Conservation (phyloP, 164 flowering plant species). For the Piper longum region DNA sequence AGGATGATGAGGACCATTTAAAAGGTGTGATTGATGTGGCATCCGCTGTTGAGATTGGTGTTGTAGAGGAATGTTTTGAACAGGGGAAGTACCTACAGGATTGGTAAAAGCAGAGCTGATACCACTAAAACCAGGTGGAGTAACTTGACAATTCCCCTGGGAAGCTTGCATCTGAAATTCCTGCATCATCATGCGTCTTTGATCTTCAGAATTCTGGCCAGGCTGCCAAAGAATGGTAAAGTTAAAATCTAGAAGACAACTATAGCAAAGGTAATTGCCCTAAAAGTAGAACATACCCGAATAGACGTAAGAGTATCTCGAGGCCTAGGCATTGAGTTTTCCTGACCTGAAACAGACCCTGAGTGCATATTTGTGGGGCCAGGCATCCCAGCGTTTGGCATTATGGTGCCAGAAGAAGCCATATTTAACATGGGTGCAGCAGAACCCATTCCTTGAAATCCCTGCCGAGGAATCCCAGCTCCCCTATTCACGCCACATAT, state of each 20-base stretch:
- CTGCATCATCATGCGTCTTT: constrained; percentile 55
- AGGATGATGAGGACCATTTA: constrained; percentile 41
- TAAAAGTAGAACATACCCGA: constrained; percentile 38
- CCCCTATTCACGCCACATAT: constrained; percentile 50
- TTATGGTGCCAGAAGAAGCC: constrained; percentile 48
- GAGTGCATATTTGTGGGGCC: constrained; percentile 50
- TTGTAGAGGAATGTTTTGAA: constrained; percentile 49
- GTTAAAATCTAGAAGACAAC: too few relatives aligned
- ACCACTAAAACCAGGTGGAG: constrained; percentile 41
- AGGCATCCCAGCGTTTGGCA: constrained; percentile 48
- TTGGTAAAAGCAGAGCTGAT: constrained; percentile 43
- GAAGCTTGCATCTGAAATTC: constrained; percentile 66
- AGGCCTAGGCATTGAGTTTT: constrained; percentile 53
- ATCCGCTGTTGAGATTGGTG: constrained; percentile 54
- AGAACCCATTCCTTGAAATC: constrained; percentile 60
- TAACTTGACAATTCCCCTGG: constrained; percentile 50
- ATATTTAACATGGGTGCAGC: constrained; percentile 43
- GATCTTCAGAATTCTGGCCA: constrained; percentile 55
- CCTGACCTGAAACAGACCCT: constrained; percentile 56
- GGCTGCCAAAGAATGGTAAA: constrained; percentile 21
- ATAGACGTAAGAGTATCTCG: constrained; percentile 64
- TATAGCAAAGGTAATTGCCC: neutral
- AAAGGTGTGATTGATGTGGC: constrained; percentile 44
- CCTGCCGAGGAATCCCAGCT: constrained; percentile 64
- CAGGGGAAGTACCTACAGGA: constrained; percentile 46